These are phyloP conservation scores for Somion occarium DNA, from an alignment of 1,284 basidiomycete species.

Conservation along the genomic window DNA sequence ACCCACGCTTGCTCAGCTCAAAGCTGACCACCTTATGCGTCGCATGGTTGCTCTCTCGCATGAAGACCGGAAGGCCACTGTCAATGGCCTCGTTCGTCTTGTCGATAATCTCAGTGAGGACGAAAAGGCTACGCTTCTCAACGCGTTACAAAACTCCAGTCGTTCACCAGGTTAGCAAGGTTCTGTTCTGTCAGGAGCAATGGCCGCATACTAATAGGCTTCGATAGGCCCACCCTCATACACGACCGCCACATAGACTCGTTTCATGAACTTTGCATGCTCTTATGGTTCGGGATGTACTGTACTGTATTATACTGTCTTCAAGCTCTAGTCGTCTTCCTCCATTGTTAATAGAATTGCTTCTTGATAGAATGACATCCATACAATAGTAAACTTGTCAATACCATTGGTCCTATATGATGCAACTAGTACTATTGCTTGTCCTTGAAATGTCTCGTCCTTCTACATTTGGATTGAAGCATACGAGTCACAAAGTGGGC, in stretches of 20 bases:
- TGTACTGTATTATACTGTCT: not conserved
- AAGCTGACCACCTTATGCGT: conserved; percentile 58
- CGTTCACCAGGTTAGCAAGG: conserved; percentile 46
- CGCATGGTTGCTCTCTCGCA: conserved; percentile 58
- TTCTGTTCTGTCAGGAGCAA: not conserved
- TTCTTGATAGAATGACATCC: too few species aligned
- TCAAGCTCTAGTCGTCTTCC: not conserved
- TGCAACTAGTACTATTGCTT: too few species aligned
- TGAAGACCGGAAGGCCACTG: conserved; percentile 64
- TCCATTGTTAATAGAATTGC: too few species aligned
- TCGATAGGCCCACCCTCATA: conserved; percentile 23
- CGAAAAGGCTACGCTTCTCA: conserved; percentile 60
- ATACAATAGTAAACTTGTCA: too few species aligned
- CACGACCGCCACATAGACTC: conserved; percentile 15
- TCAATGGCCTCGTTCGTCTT: conserved; percentile 63
- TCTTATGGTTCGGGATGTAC: not conserved
- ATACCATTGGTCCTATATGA: too few species aligned
- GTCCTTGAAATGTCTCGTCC: too few species aligned
- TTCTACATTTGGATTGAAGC: too few species aligned
- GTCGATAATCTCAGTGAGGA: conserved; percentile 69
- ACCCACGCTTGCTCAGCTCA: conserved; percentile 54
- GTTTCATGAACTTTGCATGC: not conserved
- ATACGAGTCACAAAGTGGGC: too few species aligned
- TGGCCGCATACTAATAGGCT: conserved; percentile 1
- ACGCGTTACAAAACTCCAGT: conserved; percentile 51